Base-by-base conservation (phyloP, 805 yeast species). In the Myxozyma neotropica region DNA sequence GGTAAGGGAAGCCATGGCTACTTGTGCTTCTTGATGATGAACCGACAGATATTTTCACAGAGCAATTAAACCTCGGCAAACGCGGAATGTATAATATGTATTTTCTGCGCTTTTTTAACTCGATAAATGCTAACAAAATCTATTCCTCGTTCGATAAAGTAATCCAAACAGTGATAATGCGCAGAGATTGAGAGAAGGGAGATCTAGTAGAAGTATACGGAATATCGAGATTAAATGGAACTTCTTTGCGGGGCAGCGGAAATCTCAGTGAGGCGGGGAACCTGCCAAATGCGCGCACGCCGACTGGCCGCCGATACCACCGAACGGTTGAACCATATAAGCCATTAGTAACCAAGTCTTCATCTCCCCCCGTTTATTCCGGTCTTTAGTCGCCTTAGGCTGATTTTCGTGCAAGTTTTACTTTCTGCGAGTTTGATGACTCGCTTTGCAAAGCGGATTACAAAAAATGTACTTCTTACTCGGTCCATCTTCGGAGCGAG, bases 221-320 rank as follows among this genome's bases (percentile, higher is more conserved):
- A n/a, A n/a, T 17, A 31, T 27, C 50, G 31, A 24, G 50, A 15
- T n/a, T 15, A 24, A 26, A 26, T 46, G 50, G n/a, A 8, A 6
- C 8, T 38, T 8, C 6, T 21, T 36, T 48, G 52, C 52, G 52
- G 52, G 52, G 52, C 52, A 48, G 52, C 52, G 52, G 52, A 48
- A 21, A 19, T 19, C 45, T 6, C 39, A n/a, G 21, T 26, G 43
- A 48, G 52, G 52, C 39, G 52, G 43, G 43, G 42, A 48, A 48
- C 29, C 43, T 33, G 27, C 43, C 42, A 6, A 48, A 48, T 48
- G 42, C 43, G 27, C 31, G 19, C 29, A 2, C 52, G 52, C 52
- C 52, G 42, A 48, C 43, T 48, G 52, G 52, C 7, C 52, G 52
- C 52, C 50, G 50, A 31, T 8, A 8, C 36, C 36, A 13, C 8